Evolutionary conservation across 441 rosid species (phyloP).

Genomic region (Gossypium trilobum): DNA sequence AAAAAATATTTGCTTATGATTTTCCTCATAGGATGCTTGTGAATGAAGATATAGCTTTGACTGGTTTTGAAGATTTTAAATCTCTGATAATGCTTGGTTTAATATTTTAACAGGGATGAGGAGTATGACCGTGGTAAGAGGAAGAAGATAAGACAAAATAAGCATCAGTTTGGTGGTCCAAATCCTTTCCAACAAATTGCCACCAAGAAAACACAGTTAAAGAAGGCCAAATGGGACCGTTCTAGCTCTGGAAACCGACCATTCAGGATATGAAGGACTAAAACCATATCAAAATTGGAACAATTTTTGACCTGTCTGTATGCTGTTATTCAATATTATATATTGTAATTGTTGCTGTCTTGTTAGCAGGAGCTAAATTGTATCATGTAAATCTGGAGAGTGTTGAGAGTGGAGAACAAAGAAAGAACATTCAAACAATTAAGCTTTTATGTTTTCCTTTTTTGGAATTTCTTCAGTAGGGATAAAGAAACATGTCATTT

Average conservation of each 20-base stretch:
- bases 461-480: background rate
- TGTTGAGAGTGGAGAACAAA: background rate
- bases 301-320: constrained; percentile 15
- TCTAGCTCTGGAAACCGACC: constrained; percentile 43
- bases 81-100: background rate
- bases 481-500: background rate
- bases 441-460: background rate
- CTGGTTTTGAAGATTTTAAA: background rate
- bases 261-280: constrained; percentile 53
- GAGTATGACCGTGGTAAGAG: constrained; percentile 84
- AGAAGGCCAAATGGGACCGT: constrained; percentile 37
- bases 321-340: background rate
- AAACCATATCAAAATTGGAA: background rate
- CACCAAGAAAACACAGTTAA: constrained; percentile 29
- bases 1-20: background rate
- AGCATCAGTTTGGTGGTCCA: constrained; percentile 40
- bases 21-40: background rate
- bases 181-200: constrained; percentile 73
- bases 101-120: constrained; percentile 54
- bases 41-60: background rate
- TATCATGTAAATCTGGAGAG: background rate
- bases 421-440: background rate
- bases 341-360: background rate
- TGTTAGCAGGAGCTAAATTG: background rate
- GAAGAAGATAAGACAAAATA: constrained; percentile 52